phyloP scores from a whole-genome alignment of 768 basidiomycete species.

The Rubroboletus pulcherrimus region DNA sequence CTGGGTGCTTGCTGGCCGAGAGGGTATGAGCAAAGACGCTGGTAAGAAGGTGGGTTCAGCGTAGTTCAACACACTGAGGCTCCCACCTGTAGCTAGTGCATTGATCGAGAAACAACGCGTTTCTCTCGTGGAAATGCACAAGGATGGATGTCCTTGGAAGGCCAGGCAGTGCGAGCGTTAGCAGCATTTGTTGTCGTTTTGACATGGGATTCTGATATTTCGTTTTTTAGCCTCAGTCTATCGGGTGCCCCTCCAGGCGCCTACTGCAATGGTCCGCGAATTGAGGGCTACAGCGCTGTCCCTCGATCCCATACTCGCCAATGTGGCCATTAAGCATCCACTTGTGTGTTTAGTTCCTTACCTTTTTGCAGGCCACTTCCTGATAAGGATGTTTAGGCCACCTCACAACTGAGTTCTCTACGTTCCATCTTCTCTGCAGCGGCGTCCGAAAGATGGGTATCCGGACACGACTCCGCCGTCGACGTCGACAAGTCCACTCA shows the following conservation, averaged over 20 bases:
- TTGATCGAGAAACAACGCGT: constrained; percentile 70
- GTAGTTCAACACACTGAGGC: constrained; percentile 12
- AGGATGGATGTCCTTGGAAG: constrained; percentile 83
- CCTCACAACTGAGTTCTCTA: constrained; percentile 54
- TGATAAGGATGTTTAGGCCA: constrained; percentile 41
- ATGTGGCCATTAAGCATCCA: constrained; percentile 65
- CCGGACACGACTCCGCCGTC: constrained; percentile 21
- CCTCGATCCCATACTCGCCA: constrained; percentile 51
- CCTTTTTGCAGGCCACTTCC: background rate
- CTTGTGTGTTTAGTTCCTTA: constrained; percentile 44
- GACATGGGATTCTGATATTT: background rate
- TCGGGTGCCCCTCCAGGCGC: constrained; percentile 67
- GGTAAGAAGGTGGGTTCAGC: constrained; percentile 50
- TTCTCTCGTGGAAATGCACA: constrained; percentile 67
- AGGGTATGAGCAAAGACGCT: constrained; percentile 72
- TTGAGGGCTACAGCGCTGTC: constrained; percentile 52
- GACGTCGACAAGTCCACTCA: constrained; percentile 10
- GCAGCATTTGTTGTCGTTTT: constrained; percentile 18
- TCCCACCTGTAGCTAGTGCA: constrained; percentile 47
- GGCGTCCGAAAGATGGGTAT: constrained; percentile 26
- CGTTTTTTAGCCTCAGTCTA: constrained; percentile 56
- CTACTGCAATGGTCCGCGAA: constrained; percentile 57
- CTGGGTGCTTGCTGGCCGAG: constrained; percentile 69
- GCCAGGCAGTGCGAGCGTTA: constrained; percentile 74
- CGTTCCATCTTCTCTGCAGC: constrained; percentile 40